These are phyloP conservation scores for Colletotrichum noveboracense DNA, from an alignment of 2,329 filamentous ascomycete genomes.

Conservation along the genomic window DNA sequence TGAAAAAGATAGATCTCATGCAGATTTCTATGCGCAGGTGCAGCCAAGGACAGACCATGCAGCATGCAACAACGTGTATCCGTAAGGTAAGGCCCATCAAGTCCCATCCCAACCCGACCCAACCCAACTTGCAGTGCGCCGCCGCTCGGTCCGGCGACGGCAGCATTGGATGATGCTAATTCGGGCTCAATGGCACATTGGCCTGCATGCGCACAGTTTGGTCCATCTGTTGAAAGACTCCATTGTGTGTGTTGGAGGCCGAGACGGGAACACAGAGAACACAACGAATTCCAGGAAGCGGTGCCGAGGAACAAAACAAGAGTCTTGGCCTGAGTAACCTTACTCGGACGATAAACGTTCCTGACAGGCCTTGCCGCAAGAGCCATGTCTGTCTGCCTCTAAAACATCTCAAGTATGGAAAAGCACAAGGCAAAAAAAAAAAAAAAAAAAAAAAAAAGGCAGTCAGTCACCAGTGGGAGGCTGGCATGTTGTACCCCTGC, in stretches of 20 bases:
- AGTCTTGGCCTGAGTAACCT: neutral
- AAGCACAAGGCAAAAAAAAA: neutral
- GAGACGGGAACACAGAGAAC: neutral
- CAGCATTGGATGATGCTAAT: neutral
- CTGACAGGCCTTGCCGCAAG: neutral
- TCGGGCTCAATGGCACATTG: neutral
- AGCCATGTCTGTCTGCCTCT: neutral
- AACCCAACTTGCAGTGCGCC: neutral
- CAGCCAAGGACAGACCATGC: neutral
- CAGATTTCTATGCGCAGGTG: neutral
- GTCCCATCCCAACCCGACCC: neutral
- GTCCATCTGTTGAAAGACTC: neutral
- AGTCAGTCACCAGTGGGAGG: neutral
- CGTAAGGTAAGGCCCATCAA: neutral
- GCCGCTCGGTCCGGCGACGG: neutral
- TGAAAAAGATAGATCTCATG: neutral
- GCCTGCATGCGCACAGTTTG: neutral
- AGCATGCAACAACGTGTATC: neutral
- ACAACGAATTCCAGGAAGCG: neutral
- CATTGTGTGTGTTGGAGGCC: neutral
- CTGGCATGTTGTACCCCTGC: neutral
- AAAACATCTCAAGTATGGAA: neutral
- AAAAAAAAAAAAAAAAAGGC: neutral
- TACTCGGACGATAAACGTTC: neutral
- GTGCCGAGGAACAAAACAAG: neutral